Base-by-base conservation (phyloP, 2,329 filamentous ascomycete species). In the Dothistroma pini region DNA sequence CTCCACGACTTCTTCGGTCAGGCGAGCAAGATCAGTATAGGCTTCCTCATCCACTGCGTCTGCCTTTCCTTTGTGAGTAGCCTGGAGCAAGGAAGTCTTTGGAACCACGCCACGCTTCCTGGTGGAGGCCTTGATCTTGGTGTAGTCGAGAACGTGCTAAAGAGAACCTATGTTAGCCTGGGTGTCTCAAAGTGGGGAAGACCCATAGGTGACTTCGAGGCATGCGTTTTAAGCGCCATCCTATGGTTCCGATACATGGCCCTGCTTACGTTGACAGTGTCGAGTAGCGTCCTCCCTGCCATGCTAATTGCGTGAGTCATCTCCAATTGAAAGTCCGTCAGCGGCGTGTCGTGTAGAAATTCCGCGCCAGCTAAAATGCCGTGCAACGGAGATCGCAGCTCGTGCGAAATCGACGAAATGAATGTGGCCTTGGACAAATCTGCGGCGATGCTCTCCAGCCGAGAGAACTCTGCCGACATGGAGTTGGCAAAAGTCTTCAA, bases 351-450 rank as follows among this genome's bases (percentile, higher is more conserved):
- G 12, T 29, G 49, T n/a, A 51, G 29, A 10, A 51, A 29, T n/a
- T 51, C 49, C 12, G 29, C 21, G 22, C 22, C 49, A 12, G 49
- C 49, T n/a, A 51, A 19, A n/a, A 51, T 32, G 9, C 49, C 49
- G 49, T 51, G 49, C 1, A 51, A 29, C 14, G 49, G 49, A 25
- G 49, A 51, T 32, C 49, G 19, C 21, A 51, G 49, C 49, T 51
- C 49, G 11, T 51, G 49, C 14, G 31, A 51, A 29, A 51, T 29
- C 9, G 22, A 51, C 21, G 49, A 21, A 38, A 56, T 78, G 47
- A 84, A 81, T 4, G 80, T 79, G 0, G 77, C 76, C 59, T 84
- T 84, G n/a, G 79, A 76, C 62, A 77, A 75, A 29, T 81, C 78
- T 6, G 75, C 70, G 8, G 73, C 73, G 3, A 76, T 56, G 4